phyloP scores from a whole-genome alignment of 352 stramenopile genomes.

The Phytophthora ramorum region DNA sequence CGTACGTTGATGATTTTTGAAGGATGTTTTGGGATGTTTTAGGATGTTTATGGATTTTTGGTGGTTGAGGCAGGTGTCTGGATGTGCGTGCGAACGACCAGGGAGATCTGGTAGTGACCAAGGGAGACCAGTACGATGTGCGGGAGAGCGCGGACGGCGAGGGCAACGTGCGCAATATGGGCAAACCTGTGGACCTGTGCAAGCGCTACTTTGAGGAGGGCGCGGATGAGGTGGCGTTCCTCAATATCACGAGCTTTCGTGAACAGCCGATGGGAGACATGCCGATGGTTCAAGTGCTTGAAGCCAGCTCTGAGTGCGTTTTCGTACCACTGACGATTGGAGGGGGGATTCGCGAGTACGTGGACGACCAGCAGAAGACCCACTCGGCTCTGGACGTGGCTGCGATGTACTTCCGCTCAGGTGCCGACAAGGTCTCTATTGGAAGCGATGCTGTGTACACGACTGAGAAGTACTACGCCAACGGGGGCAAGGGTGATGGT shows the following conservation, averaged over 20 bases:
- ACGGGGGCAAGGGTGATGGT: constrained; percentile 70
- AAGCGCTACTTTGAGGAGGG: constrained; percentile 96
- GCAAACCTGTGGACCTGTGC: constrained; percentile 96
- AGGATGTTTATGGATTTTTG: background rate
- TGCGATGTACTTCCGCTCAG: constrained; percentile 96
- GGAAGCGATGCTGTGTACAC: constrained; percentile 97
- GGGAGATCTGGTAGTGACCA: constrained; percentile 98
- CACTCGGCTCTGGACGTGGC: constrained; percentile 97
- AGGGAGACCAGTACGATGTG: constrained; percentile 99
- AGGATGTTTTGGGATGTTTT: constrained; percentile 1
- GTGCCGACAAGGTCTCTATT: constrained; percentile 98
- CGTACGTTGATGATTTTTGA: constrained; percentile 51
- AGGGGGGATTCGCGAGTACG: constrained; percentile 97
- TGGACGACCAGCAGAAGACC: constrained; percentile 85
- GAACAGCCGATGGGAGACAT: constrained; percentile 97
- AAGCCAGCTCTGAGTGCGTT: constrained; percentile 94
- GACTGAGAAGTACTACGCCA: constrained; percentile 90
- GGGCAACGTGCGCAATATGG: constrained; percentile 96
- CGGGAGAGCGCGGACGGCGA: constrained; percentile 83
- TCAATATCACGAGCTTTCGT: constrained; percentile 99
- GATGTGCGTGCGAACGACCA: constrained; percentile 97
- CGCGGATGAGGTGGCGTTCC: constrained; percentile 97
- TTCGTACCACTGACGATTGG: constrained; percentile 99
- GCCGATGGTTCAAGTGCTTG: constrained; percentile 96
- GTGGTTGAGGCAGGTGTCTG: constrained; percentile 76